Conservation (phyloP, 2,329 filamentous ascomycete genomes). For the Pyricularia pennisetigena region DNA sequence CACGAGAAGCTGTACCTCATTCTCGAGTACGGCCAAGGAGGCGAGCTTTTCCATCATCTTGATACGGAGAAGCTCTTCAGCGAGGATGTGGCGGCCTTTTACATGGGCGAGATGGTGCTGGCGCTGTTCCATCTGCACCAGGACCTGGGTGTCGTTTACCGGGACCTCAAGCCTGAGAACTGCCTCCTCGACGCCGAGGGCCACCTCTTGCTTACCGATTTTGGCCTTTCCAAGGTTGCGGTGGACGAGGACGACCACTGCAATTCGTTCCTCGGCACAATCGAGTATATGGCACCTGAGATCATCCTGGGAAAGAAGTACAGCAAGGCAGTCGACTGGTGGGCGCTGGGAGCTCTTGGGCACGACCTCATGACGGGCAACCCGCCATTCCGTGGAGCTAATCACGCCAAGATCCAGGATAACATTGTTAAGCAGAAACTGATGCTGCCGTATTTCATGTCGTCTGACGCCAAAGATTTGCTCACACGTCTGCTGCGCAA, state of each 20-base stretch:
- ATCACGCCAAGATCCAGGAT: conserved; percentile 90
- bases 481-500: conserved; percentile 84
- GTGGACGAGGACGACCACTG: conserved; percentile 55
- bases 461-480: conserved; percentile 86
- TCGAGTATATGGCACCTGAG: conserved; percentile 99
- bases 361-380: conserved; percentile 89
- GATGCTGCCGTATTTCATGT: conserved; percentile 78
- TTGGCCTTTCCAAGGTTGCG: conserved; percentile 91
- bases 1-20: conserved; percentile 96
- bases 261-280: conserved; percentile 85
- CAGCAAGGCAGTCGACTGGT: conserved; percentile 95
- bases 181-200: conserved; percentile 87
- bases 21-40: conserved; percentile 92
- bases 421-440: conserved; percentile 94
- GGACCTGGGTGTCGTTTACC: conserved; percentile 88
- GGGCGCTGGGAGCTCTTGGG: conserved; percentile 88
- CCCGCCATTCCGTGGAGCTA: conserved; percentile 82
- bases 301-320: conserved; percentile 83
- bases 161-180: conserved; percentile 96
- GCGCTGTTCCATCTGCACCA: conserved; percentile 89
- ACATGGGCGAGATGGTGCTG: conserved; percentile 97
- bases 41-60: conserved; percentile 93
- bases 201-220: conserved; percentile 90
- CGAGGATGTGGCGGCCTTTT: conserved; percentile 83
- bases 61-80: conserved; percentile 92